A percentile compares a stretch with the other conserved stretches of the same genome.
phyloP scores from a whole-genome alignment of 2,329 filamentous ascomycete species.

The Neospermospora avenae region DNA sequence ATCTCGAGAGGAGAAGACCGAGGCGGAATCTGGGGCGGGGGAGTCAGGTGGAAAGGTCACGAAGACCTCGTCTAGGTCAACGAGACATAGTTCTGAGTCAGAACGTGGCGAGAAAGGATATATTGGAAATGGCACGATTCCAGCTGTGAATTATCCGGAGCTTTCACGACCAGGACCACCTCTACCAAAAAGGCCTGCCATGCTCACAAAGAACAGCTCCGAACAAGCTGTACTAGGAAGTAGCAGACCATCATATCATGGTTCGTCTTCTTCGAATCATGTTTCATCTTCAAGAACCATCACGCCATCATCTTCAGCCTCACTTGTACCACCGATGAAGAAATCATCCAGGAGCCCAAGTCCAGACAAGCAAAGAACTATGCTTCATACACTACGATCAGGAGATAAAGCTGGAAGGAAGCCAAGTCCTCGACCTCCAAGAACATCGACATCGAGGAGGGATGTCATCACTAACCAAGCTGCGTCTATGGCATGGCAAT shows the following conservation, averaged over 20 bases:
- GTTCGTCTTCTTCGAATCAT: slow-evolving; percentile 15
- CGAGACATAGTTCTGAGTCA: slow-evolving; percentile 30
- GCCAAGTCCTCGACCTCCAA: slow-evolving; percentile 36
- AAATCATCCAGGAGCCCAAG: slow-evolving; percentile 47
- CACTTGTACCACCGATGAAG: slow-evolving; percentile 33
- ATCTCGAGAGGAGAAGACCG: slow-evolving; percentile 48
- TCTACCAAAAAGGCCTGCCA: slow-evolving; percentile 53
- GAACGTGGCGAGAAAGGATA: slow-evolving; percentile 47
- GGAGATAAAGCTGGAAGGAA: slow-evolving; percentile 46
- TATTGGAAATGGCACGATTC: slow-evolving; percentile 79
- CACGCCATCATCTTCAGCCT: slow-evolving; percentile 18
- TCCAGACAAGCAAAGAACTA: slow-evolving; percentile 55
- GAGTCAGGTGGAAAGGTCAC: slow-evolving; percentile 24
- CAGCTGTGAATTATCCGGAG: slow-evolving; percentile 74
- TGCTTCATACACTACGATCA: slow-evolving; percentile 59
- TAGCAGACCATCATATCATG: slow-evolving; percentile 13
- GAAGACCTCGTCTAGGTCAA: slow-evolving; percentile 34
- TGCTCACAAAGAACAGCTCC: slow-evolving; percentile 46
- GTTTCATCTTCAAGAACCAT: slow-evolving; percentile 17
- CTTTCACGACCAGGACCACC: slow-evolving; percentile 64
- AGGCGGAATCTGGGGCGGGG: slow-evolving; percentile 23
- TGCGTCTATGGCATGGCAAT: slow-evolving; percentile 57
- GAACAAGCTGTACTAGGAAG: slow-evolving; percentile 43
- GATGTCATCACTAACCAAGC: slow-evolving; percentile 60
- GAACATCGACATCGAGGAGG: slow-evolving; percentile 24